Base-by-base conservation (phyloP, 169 alveolate species). In the Cryptosporidium ryanae region DNA sequence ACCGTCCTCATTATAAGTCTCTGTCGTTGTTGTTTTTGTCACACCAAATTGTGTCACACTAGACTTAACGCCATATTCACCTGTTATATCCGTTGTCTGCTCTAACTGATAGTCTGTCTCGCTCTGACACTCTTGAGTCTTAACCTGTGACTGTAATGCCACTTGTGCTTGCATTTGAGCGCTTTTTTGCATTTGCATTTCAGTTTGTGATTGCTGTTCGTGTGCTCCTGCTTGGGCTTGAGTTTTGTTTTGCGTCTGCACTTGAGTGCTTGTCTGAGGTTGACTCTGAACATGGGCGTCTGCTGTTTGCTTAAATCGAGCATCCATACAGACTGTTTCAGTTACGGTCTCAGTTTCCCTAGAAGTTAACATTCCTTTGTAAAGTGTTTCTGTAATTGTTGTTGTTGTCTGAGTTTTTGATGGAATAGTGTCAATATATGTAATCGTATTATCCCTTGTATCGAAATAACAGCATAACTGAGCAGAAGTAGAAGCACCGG, bases 351-450 rank as follows among this genome's bases (percentile, higher is more conserved):
- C 50, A n/a, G 27, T 68, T 54, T 27, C 17, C 32, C 54, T 68
- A 4, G 52, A 21, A 8, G 34, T 34, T 5, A 68, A 27, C 17
- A 46, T 1, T 8, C 21, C 32, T 21, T 34, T 32, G 15, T 23
- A 2, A 29, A 25, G 55, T 2, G 83, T 68, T 54, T 68, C 83
- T 23, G 32, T 49, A 43, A 68, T 31, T 52, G 83, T 68, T 55
- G 67, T 68, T 32, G 55, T 68, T 18, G 83, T 68, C 18, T 68
- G 66, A 55, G 66, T 68, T 54, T 52, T 68, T 15, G 83, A 23
- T 50, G 83, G 66, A 3, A 18, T 2, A 18, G 34, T 49, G 32
- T 13, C 3, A 27, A 52, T 21, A 49, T 49, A 21, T 8, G 67
- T 52, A 0, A 68, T 25, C 55, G 83, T 68, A 18, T 68, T 68